Percentiles rank a stretch among this genome's conserved stretches.
Evolutionary conservation across 768 basidiomycete genomes (phyloP).

Genomic region (Dacryopinax primogenitus): DNA sequence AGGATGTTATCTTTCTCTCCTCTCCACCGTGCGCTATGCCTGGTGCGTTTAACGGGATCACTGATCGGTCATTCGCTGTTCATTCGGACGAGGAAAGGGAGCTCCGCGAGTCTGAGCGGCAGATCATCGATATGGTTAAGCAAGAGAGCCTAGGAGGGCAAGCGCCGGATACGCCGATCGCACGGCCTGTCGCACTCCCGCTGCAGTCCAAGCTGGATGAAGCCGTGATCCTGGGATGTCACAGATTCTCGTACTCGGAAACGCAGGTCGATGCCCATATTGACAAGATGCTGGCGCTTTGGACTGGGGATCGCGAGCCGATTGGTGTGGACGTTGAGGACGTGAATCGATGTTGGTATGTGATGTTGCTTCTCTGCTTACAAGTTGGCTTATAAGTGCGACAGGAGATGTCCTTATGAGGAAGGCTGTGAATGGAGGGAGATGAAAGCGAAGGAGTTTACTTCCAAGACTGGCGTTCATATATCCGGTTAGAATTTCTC

Average conservation of each 20-base stretch:
- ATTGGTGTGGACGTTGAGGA: neutral
- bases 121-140: neutral
- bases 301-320: neutral
- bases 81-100: neutral
- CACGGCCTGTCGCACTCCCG: neutral
- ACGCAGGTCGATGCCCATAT: neutral
- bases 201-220: neutral
- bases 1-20: neutral
- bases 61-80: neutral
- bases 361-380: neutral
- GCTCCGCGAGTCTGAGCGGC: neutral
- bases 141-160: neutral
- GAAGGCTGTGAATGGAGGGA: conserved; percentile 3
- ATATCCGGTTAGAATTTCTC: neutral
- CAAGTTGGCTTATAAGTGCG: neutral
- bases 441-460: neutral
- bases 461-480: neutral
- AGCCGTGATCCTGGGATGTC: neutral
- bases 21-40: neutral
- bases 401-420: neutral
- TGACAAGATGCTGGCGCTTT: neutral
- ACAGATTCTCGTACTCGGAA: neutral
- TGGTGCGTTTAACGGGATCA: neutral
- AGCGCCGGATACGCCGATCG: neutral
- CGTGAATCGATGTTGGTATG: neutral